Evolutionary conservation across 768 basidiomycete genomes (phyloP).

Genomic region (Gloeostereum incarnatum): DNA sequence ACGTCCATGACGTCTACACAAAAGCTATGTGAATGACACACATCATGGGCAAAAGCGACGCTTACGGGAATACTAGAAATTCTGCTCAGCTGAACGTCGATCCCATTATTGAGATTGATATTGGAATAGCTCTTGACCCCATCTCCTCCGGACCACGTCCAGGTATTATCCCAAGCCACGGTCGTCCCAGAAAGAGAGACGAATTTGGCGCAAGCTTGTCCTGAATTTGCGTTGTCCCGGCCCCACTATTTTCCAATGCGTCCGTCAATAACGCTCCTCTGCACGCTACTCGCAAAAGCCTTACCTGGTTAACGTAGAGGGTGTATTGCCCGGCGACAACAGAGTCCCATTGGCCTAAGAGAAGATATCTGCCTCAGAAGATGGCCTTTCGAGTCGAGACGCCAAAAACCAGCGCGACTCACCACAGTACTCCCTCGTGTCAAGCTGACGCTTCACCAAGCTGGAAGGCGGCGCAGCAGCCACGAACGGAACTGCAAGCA

Average conservation of each 20-base stretch:
- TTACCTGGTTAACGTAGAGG: constrained; percentile 42
- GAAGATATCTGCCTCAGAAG: too few species aligned
- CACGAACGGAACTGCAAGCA: too few species aligned
- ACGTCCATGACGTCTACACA: constrained; percentile 41
- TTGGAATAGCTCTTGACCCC: constrained; percentile 58
- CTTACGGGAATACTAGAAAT: constrained; percentile 49
- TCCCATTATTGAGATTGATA: constrained; percentile 35
- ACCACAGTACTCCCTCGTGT: too few species aligned
- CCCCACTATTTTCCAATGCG: constrained; percentile 19
- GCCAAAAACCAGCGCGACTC: too few species aligned
- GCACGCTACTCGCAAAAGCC: constrained; percentile 5
- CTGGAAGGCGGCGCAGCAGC: too few species aligned
- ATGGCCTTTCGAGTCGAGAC: too few species aligned
- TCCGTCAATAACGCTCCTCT: not conserved
- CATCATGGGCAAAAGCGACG: constrained; percentile 1
- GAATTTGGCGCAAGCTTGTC: constrained; percentile 30
- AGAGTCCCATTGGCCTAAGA: constrained; percentile 42
- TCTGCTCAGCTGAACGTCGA: constrained; percentile 44
- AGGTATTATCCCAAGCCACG: constrained; percentile 29
- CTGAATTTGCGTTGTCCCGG: constrained; percentile 22
- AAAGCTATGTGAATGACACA: not conserved
- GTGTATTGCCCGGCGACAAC: constrained; percentile 36
- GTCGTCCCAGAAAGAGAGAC: constrained; percentile 17
- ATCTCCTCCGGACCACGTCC: constrained; percentile 35
- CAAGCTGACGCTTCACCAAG: too few species aligned